Base-by-base conservation (phyloP, 2,329 filamentous ascomycete genomes). In the Phyllosticta citriasiana region DNA sequence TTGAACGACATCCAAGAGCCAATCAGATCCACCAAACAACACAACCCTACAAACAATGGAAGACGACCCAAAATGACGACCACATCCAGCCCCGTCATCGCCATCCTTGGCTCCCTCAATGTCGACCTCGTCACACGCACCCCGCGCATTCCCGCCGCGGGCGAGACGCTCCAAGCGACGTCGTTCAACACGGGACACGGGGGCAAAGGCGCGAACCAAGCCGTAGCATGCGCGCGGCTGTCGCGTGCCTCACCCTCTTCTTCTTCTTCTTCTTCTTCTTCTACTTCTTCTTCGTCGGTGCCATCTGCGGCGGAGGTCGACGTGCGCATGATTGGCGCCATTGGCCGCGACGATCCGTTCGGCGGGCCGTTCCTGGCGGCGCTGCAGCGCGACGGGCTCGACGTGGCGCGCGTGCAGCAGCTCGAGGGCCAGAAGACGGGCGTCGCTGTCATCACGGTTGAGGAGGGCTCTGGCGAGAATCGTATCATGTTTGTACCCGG, bases 121-220 rank as follows among this genome's bases (percentile, higher is more conserved):
- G 89, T 90, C 72, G 93, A 99, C 78, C 86, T 97, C 65, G 89
- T 96, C 65, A 92, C 91, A 51, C 86, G 90, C 68, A 94, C 94
- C 35, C 80, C 89, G 4, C 89, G 93, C 65, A 85, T 96, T 65
- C 93, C 94, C 1, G 78, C 82, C 1, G 86, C 88, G 0, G 94
- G 93, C 66, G 93, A 99, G 77, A 97, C 93, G 2, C 81, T 97
- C 57, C 92, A 89, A 2, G 84, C 90, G 55, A 85, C 79, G 65
- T 85, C 84, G 22, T 96, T 96, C 77, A 82, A 82, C 70, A 90
- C 87, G 40, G 91, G 88, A 53, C 87, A 88, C 30, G 94, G 93
- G 68, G 93, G 94, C 62, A 99, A 99, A 77, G 93, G 93, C 65
- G 91, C 92, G 63, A 97, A 97, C 78, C 93, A 97, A 78, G 92